Conservation (phyloP, 2,329 filamentous ascomycete species). For the Rhynchosporium agropyri region DNA sequence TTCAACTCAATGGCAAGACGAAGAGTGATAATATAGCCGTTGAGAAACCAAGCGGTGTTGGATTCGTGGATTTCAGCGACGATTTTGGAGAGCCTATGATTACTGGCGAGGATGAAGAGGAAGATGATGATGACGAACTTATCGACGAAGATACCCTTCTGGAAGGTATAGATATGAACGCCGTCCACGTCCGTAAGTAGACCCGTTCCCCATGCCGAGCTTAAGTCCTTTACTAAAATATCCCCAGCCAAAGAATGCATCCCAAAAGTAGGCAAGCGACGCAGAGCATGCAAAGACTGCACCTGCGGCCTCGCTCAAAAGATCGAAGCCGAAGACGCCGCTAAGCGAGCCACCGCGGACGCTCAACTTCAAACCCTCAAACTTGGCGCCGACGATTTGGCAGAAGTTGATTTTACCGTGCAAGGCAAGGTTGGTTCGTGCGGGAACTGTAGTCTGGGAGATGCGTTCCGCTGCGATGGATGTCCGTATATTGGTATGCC, state of each 20-base stretch:
- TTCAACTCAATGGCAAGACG: slow-evolving; percentile 38
- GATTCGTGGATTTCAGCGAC: slow-evolving; percentile 68
- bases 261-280: slow-evolving; percentile 83
- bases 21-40: slow-evolving; percentile 36
- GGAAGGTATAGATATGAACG: slow-evolving; percentile 80
- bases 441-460: slow-evolving; percentile 89
- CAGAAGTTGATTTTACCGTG: slow-evolving; percentile 96
- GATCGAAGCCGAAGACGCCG: slow-evolving; percentile 81
- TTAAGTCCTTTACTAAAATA: slow-evolving; percentile 16
- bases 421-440: slow-evolving; percentile 95
- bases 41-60: slow-evolving; percentile 57
- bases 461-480: slow-evolving; percentile 76
- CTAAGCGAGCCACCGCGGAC: slow-evolving; percentile 67
- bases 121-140: slow-evolving; percentile 64
- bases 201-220: slow-evolving; percentile 1
- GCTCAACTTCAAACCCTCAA: slow-evolving; percentile 66
- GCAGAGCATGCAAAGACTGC: slow-evolving; percentile 96
- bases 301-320: slow-evolving; percentile 88
- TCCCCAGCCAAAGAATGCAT: slow-evolving; percentile 76
- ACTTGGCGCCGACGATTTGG: slow-evolving; percentile 76
- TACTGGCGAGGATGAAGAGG: slow-evolving; percentile 49
- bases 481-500: slow-evolving; percentile 90
- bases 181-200: slow-evolving; percentile 77
- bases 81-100: slow-evolving; percentile 59
- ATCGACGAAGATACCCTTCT: slow-evolving; percentile 91